Percentiles rank a stretch among this genome's conserved stretches.
These are phyloP conservation scores for Trichoderma asperellum DNA, from an alignment of 2,329 filamentous ascomycete species.

Conservation along the genomic window DNA sequence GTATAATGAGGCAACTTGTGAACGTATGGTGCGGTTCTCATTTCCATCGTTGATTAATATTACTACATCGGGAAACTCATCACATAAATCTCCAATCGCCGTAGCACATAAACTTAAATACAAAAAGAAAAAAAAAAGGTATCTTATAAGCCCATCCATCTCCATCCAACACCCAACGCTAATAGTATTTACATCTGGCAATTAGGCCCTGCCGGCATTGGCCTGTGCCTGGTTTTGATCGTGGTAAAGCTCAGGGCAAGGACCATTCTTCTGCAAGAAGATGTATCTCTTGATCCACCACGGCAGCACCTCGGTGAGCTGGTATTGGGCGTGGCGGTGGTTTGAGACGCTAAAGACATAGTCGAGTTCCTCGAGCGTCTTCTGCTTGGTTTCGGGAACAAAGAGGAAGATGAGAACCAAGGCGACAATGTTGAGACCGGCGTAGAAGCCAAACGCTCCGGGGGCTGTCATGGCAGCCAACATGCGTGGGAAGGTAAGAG, in stretches of 20 bases:
- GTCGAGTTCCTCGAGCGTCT: conserved; percentile 49
- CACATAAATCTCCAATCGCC: neutral
- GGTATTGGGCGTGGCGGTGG: conserved; percentile 25
- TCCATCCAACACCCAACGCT: neutral
- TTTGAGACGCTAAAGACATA: conserved; percentile 26
- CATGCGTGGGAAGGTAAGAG: conserved; percentile 58
- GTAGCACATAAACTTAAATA: conserved; percentile 11
- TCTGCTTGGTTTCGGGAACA: conserved; percentile 54
- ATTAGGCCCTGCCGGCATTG: neutral
- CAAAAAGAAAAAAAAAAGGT: conserved; percentile 23
- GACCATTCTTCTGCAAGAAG: conserved; percentile 19
- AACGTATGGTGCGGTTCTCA: neutral
- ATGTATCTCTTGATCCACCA: conserved; percentile 29
- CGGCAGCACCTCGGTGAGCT: conserved; percentile 24
- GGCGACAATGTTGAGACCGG: conserved; percentile 50
- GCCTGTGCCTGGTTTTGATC: conserved; percentile 21
- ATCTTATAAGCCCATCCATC: conserved; percentile 10
- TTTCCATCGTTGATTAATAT: neutral
- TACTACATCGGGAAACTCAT: neutral
- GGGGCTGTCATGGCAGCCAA: conserved; percentile 40
- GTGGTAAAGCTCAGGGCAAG: conserved; percentile 26
- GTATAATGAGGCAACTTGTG: neutral
- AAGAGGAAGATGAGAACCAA: conserved; percentile 53
- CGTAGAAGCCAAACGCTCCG: conserved; percentile 47
- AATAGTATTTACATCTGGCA: neutral